Base-by-base conservation (phyloP, 2,329 filamentous ascomycete species). In the Camillea tinctor region DNA sequence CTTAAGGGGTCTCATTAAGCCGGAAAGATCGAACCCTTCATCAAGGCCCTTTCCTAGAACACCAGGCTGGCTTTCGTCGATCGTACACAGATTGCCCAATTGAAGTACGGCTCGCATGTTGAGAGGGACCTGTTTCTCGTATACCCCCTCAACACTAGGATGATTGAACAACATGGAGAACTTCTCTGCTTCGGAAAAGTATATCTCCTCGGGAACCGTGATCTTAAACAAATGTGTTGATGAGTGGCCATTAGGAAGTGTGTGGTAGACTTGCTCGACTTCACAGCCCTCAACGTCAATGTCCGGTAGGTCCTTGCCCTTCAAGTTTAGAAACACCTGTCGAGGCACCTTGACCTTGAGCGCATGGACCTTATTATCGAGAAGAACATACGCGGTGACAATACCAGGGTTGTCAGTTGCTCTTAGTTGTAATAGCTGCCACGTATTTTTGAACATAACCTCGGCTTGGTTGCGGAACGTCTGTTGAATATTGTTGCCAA, bases 221-320 rank as follows among this genome's bases (percentile, higher is more conserved):
- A 99, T 82, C 77, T 93, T 96, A 83, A 98, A 98, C 4, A 99
- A 82, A 78, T 99, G 92, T 3, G 92, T 90, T 0, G 94, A 98
- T 2, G 92, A 88, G 74, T 98, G 95, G 0, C 95, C 95, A 69
- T 99, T 99, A 0, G 95, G 95, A 7, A 99, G 80, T 2, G 92
- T 96, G 74, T 96, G 90, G 70, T 89, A 95, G 68, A 97, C 92
- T 71, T 97, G 96, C 73, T 99, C 92, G 0, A 95, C 94, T 48
- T 89, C 85, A 71, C 94, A 97, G 1, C 89, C 92, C 8, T 89
- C 85, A 44, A 99, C 87, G 20, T 93, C 90, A 44, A 98, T 90
- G 69, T 97, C 90, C 0, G 95, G 96, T 54, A 98, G 79, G 61
- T 96, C 92, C 60, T 91, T 88, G 66, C 87, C 87, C 76, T 96